Percentiles rank a stretch among this genome's conserved stretches.
phyloP scores from a whole-genome alignment of 352 stramenopile species.

The Thraustotheca clavata region DNA sequence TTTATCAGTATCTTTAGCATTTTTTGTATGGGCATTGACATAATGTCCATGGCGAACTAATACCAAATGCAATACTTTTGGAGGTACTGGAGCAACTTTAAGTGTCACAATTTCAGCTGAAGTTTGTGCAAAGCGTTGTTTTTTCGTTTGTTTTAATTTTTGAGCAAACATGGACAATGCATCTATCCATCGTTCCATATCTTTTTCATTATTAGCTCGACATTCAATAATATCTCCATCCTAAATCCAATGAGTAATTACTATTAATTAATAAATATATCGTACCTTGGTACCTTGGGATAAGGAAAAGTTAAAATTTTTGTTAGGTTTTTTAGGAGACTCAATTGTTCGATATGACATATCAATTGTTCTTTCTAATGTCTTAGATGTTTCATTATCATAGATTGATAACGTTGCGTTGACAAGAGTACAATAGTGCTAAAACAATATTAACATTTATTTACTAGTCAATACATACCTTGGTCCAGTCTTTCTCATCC shows the following conservation, averaged over 20 bases:
- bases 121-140: not conserved
- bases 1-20: constrained; percentile 50
- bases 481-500: constrained; percentile 1
- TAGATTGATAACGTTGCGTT: constrained; percentile 12
- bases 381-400: not conserved
- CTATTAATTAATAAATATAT: not conserved
- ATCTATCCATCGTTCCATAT: not conserved
- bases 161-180: not conserved
- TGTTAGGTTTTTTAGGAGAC: too few species aligned
- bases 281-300: not conserved
- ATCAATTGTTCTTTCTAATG: not conserved
- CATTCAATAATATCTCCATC: not conserved
- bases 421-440: constrained; percentile 7
- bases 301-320: not conserved
- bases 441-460: not conserved
- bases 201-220: not conserved
- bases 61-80: constrained; percentile 64
- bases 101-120: constrained; percentile 3
- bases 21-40: constrained; percentile 58
- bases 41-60: constrained; percentile 76
- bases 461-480: not conserved
- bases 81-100: constrained; percentile 27
- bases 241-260: not conserved
- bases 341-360: not conserved
- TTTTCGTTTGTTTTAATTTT: constrained; percentile 1